These are phyloP conservation scores for Eleusine indica DNA, from an alignment of 176 grass and related monocot species.

Conservation along the genomic window DNA sequence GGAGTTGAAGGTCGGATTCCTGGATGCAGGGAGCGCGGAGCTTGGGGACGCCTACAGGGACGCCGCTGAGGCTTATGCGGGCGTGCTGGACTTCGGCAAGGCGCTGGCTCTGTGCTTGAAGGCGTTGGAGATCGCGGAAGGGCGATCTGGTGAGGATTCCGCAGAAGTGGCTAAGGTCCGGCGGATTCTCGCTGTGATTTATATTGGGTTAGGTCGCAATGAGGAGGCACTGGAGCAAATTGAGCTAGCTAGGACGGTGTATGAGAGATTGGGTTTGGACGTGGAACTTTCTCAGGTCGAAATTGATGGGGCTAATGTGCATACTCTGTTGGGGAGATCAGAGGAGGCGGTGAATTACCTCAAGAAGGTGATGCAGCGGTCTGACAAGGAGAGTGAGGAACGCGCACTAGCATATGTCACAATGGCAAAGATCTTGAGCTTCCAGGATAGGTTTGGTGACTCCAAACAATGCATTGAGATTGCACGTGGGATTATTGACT, in stretches of 20 bases:
- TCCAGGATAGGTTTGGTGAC: constrained; percentile 57
- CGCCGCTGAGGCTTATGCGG: constrained; percentile 50
- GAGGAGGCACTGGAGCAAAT: constrained; percentile 64
- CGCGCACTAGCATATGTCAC: constrained; percentile 56
- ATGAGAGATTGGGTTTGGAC: constrained; percentile 47
- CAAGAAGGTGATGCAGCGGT: constrained; percentile 55
- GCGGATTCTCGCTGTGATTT: constrained; percentile 51
- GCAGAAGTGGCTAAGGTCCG: constrained; percentile 56
- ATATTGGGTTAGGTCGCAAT: constrained; percentile 56
- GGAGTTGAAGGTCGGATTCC: constrained; percentile 48
- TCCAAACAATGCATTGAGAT: constrained; percentile 70
- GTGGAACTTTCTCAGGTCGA: constrained; percentile 47
- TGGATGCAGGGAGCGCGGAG: constrained; percentile 40
- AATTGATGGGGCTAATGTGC: constrained; percentile 61
- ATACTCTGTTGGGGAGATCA: constrained; percentile 51
- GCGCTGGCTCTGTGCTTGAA: constrained; percentile 55
- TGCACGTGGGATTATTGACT: constrained; percentile 66
- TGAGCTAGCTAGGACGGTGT: constrained; percentile 50
- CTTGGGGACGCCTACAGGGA: constrained; percentile 56
- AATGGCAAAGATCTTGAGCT: constrained; percentile 60
- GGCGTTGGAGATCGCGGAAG: constrained; percentile 51
- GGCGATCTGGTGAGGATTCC: constrained; percentile 40
- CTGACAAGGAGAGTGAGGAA: constrained; percentile 62
- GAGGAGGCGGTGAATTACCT: constrained; percentile 56
- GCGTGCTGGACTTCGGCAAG: constrained; percentile 57